A percentile compares a stretch with the other conserved stretches of the same genome.
phyloP scores from a whole-genome alignment of 345 rosid genomes.

The Eutrema heterophyllum region DNA sequence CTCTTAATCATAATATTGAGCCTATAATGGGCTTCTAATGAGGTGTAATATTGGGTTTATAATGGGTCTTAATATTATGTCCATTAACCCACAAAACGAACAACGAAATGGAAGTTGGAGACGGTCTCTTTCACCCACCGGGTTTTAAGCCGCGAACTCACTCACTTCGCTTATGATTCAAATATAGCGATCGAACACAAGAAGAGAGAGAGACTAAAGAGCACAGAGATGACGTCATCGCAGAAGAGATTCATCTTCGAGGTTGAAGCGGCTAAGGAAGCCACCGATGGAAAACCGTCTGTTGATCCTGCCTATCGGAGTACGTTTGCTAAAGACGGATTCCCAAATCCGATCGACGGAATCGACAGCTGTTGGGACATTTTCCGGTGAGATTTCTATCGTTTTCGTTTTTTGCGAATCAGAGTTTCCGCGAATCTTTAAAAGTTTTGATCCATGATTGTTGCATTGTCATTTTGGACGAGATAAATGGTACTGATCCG shows the following conservation, averaged over 20 bases:
- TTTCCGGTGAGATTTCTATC: slow-evolving; percentile 57
- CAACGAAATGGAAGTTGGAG: neutral
- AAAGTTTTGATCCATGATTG: too few relatives aligned
- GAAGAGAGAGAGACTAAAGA: neutral
- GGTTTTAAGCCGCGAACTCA: neutral
- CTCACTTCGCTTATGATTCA: neutral
- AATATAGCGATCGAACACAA: neutral
- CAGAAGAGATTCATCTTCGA: slow-evolving; percentile 51
- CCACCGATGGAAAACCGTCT: slow-evolving; percentile 64
- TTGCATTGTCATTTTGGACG: neutral
- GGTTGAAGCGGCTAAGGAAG: slow-evolving; percentile 69
- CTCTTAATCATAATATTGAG: neutral
- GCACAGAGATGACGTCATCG: slow-evolving; percentile 24
- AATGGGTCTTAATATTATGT: neutral
- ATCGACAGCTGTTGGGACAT: slow-evolving; percentile 91
- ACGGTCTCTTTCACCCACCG: neutral
- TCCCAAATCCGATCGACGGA: slow-evolving; percentile 68
- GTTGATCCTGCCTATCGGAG: slow-evolving; percentile 88
- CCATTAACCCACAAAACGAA: neutral
- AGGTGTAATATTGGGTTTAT: neutral
- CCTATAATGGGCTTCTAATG: neutral
- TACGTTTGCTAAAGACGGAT: slow-evolving; percentile 64
- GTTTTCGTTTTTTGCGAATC: neutral
- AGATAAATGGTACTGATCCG: neutral
- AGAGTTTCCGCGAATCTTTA: too few relatives aligned